These are phyloP conservation scores for Yueomyces sinensis DNA, from an alignment of 805 yeast genomes.

Conservation along the genomic window DNA sequence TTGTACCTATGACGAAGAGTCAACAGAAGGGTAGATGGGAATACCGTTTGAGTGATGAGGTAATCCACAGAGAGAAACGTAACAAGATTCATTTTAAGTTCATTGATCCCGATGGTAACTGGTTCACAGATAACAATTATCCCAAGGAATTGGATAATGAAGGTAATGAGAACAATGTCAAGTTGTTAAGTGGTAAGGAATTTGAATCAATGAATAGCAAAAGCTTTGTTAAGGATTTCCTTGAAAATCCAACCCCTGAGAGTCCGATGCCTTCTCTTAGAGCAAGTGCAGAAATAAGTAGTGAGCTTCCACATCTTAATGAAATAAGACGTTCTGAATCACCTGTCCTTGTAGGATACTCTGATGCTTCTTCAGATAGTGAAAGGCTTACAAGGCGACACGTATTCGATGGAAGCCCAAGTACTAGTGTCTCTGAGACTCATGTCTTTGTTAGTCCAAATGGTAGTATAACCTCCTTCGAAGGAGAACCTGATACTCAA, in stretches of 20 bases:
- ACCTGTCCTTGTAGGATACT: no score
- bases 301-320: no score
- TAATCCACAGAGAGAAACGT: slow-evolving; percentile 4
- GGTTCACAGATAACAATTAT: slow-evolving; percentile 21
- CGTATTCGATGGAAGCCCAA: neutral
- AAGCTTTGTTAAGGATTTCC: neutral
- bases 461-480: slow-evolving; percentile 5
- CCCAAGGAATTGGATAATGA: slow-evolving; percentile 22
- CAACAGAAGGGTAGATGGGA: slow-evolving; percentile 7
- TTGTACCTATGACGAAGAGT: slow-evolving; percentile 12
- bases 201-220: neutral
- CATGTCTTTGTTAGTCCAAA: neutral
- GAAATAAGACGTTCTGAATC: no score
- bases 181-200: slow-evolving; percentile 4
- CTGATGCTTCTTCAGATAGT: no score
- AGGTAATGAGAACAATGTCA: slow-evolving; percentile 28
- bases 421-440: neutral
- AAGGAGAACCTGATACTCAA: neutral
- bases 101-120: slow-evolving; percentile 15
- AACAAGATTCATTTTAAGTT: slow-evolving; percentile 16
- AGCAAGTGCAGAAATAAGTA: no score
- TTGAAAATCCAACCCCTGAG: neutral
- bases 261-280: neutral
- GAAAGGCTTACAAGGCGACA: neutral
- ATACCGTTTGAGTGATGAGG: slow-evolving; percentile 16